phyloP scores from a whole-genome alignment of 352 stramenopile species.

The Phytophthora podocarpi region DNA sequence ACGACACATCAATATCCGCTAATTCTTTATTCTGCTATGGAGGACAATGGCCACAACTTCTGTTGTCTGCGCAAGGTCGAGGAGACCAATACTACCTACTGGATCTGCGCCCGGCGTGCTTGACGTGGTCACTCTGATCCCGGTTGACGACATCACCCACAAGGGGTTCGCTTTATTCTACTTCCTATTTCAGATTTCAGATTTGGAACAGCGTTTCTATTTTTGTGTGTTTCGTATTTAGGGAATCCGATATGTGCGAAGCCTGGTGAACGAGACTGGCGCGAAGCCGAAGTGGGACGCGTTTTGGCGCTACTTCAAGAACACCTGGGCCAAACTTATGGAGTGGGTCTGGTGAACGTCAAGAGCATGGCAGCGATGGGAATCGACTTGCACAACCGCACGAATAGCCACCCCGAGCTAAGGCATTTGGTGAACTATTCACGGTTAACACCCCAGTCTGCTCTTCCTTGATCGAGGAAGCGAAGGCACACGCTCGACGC shows the following conservation, averaged over 20 bases:
- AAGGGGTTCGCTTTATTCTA: no score
- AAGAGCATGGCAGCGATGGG: neutral
- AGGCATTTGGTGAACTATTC: slow-evolving; percentile 6
- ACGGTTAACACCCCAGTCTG: neutral
- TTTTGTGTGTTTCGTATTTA: no score
- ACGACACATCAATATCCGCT: no score
- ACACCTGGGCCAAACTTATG: slow-evolving; percentile 1
- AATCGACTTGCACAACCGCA: slow-evolving; percentile 5
- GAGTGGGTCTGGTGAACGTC: slow-evolving; percentile 3
- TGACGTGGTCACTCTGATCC: neutral
- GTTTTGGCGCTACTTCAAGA: slow-evolving; percentile 12
- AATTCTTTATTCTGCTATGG: slow-evolving; percentile 3
- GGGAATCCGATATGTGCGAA: no score
- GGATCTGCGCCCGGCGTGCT: neutral
- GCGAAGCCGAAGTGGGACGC: slow-evolving; percentile 5
- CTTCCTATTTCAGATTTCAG: neutral
- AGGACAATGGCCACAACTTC: slow-evolving; percentile 7
- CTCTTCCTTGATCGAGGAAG: neutral
- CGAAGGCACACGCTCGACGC: neutral
- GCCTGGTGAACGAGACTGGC: neutral
- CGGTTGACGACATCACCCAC: neutral
- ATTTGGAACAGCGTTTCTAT: neutral
- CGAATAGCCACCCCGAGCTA: slow-evolving; percentile 3
- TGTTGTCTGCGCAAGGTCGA: slow-evolving; percentile 1
- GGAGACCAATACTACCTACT: slow-evolving; percentile 1